phyloP scores from a whole-genome alignment of 805 yeast genomes.

The Zygosaccharomyces kombuchaensis region DNA sequence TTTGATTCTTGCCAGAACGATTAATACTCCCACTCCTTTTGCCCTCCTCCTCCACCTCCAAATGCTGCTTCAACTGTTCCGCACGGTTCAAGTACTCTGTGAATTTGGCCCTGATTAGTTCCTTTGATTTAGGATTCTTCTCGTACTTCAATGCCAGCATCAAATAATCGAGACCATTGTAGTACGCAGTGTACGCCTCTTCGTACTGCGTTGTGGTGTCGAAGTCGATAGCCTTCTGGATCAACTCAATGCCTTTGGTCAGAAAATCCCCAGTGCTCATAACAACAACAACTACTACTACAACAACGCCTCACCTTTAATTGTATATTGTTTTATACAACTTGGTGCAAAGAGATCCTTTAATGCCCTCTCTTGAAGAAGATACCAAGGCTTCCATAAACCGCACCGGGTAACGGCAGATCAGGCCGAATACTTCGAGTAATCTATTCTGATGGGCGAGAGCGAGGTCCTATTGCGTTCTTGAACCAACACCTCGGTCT shows the following conservation, averaged over 20 bases:
- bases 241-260: slow-evolving; percentile 90
- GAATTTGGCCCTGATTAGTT: slow-evolving; percentile 79
- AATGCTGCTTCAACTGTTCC: slow-evolving; percentile 85
- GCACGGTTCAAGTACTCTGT: slow-evolving; percentile 91
- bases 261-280: slow-evolving; percentile 68
- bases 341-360: background rate
- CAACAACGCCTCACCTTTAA: background rate
- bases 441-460: slow-evolving; percentile 33
- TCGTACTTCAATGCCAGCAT: slow-evolving; percentile 95
- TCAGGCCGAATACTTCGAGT: slow-evolving; percentile 25
- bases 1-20: slow-evolving; percentile 44
- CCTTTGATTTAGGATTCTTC: slow-evolving; percentile 85
- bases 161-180: slow-evolving; percentile 87
- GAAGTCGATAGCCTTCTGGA: slow-evolving; percentile 91
- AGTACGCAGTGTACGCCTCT: slow-evolving; percentile 90
- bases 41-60: slow-evolving; percentile 68
- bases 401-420: slow-evolving; percentile 11
- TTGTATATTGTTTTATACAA: background rate
- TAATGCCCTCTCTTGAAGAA: background rate
- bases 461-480: slow-evolving; percentile 20
- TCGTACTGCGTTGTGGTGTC: slow-evolving; percentile 86
- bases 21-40: slow-evolving; percentile 40
- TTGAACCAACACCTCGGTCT: slow-evolving; percentile 26
- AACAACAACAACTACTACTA: slow-evolving; percentile 1
- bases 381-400: background rate